These are phyloP conservation scores for Coelastrella sp. DNA, from an alignment of 139 green algal species.

Conservation along the genomic window DNA sequence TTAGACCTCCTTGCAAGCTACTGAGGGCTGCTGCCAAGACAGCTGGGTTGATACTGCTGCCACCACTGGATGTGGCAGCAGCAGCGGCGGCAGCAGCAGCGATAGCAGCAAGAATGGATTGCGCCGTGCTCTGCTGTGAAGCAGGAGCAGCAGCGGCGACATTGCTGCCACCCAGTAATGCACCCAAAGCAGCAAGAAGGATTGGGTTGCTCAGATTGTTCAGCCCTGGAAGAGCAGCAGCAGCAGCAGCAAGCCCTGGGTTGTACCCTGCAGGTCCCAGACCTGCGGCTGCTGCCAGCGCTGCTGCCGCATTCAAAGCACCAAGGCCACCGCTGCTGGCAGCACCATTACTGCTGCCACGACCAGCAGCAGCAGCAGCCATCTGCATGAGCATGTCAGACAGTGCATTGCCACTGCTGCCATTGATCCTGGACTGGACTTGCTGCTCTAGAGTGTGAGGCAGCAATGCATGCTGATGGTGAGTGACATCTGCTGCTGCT, in stretches of 20 bases:
- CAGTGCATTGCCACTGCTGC: not conserved
- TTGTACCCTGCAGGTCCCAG: not conserved
- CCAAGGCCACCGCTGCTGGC: not conserved
- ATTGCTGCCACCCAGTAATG: slow-evolving; percentile 1
- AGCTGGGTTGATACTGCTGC: not conserved
- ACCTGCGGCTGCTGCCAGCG: slow-evolving; percentile 33
- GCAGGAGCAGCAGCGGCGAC: not conserved
- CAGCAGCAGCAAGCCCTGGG: slow-evolving; percentile 1
- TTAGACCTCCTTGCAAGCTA: not conserved
- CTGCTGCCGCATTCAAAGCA: slow-evolving; percentile 12
- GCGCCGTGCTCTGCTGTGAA: slow-evolving; percentile 1
- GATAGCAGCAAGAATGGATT: not conserved
- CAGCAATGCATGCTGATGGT: too few species aligned
- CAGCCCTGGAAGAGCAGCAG: not conserved
- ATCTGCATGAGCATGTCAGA: not conserved
- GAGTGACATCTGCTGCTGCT: not conserved
- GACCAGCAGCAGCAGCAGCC: not conserved
- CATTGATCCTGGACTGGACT: not conserved
- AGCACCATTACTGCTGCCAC: not conserved
- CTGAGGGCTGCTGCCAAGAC: not conserved
- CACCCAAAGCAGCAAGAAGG: not conserved
- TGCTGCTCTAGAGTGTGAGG: not conserved
- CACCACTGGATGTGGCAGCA: not conserved
- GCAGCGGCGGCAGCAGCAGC: slow-evolving; percentile 13
- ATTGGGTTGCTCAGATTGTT: slow-evolving; percentile 18